Evolutionary conservation across 768 basidiomycete genomes (phyloP), one percentile per base, ranked within the genome.

Genomic region (Lentinus tigrinus): DNA sequence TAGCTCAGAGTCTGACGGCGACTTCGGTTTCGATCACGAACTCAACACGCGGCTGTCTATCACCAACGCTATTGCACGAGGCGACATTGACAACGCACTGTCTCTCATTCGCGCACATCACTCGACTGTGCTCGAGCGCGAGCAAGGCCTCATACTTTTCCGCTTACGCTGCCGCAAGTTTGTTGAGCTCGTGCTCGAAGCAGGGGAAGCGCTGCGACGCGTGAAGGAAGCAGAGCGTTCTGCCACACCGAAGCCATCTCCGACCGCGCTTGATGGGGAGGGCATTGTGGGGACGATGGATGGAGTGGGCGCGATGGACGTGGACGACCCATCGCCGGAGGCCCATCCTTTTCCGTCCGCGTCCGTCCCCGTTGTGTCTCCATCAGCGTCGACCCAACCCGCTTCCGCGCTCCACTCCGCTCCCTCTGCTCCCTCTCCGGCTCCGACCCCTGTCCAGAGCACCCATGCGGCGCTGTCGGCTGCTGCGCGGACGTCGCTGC

Each of bases 131-230:
- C 75, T 95, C 23, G 81, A 81, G 57, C 81, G 81, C 26, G 87
- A 91, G 53, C 79, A 81, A 38, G 86, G 87, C 9, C 74, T 91
- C 16, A 80, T 94, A 73, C 72, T 82, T n/a, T 90, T 94, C 77
- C 91, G 89, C 70, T 72, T 95, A 64, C 82, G 87, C 24, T 92
- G 91, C 73, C 81, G 91, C 65, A 91, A 88, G 72, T 93, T 95
- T 65, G 85, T 95, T 44, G 93, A 95, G 71, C 80, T 93, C 27
- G 81, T 91, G 14, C 67, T 93, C 63, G 83, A 85, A 62, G 85
- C 89, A 10, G 80, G 84, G 5, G 88, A 87, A 60, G 73, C 88
- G 59, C 83, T 85, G 75, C 87, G 88, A 73, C 79, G 74, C 63
- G 80, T 85, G 74, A 78, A 78, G 57, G 71, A 69, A 26, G 75